Percentiles rank a stretch among this genome's conserved stretches.
phyloP scores from a whole-genome alignment of 2,329 filamentous ascomycete species.

The Fusarium torulosum region DNA sequence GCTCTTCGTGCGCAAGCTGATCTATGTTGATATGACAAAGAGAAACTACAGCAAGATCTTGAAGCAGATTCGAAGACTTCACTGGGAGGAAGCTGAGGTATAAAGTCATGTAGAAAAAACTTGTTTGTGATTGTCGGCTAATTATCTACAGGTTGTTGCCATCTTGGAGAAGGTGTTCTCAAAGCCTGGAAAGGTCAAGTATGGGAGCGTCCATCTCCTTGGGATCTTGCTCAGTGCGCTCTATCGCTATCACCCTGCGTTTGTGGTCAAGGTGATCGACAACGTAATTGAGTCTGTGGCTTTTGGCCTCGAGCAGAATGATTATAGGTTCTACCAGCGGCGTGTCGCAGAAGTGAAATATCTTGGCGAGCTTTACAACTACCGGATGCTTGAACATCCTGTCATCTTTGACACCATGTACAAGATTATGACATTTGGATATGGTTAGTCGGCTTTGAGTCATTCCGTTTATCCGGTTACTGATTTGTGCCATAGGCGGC shows the following conservation, averaged over 20 bases:
- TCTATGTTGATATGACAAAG: constrained; percentile 95
- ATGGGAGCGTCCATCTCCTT: constrained; percentile 93
- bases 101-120: constrained; percentile 11
- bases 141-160: constrained; percentile 68
- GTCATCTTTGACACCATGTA: constrained; percentile 97
- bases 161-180: constrained; percentile 92
- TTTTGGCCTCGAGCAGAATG: constrained; percentile 91
- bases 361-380: constrained; percentile 95
- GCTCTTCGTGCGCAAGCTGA: constrained; percentile 89
- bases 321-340: constrained; percentile 97
- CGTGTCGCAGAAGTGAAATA: constrained; percentile 97
- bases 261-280: constrained; percentile 92
- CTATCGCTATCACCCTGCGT: constrained; percentile 91
- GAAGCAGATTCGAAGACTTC: constrained; percentile 93
- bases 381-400: constrained; percentile 94
- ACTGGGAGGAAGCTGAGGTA: constrained; percentile 95
- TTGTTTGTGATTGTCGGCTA: background rate
- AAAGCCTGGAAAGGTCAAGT: constrained; percentile 97
- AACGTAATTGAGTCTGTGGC: constrained; percentile 89
- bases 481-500: constrained; percentile 66
- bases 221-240: constrained; percentile 90
- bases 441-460: constrained; percentile 64
- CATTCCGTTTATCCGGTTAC: background rate
- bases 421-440: constrained; percentile 92
- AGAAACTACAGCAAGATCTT: constrained; percentile 93